Evolutionary conservation across 805 yeast genomes (phyloP), one percentile per base, ranked within the genome.

Genomic region (Hagleromyces aurorensis): DNA sequence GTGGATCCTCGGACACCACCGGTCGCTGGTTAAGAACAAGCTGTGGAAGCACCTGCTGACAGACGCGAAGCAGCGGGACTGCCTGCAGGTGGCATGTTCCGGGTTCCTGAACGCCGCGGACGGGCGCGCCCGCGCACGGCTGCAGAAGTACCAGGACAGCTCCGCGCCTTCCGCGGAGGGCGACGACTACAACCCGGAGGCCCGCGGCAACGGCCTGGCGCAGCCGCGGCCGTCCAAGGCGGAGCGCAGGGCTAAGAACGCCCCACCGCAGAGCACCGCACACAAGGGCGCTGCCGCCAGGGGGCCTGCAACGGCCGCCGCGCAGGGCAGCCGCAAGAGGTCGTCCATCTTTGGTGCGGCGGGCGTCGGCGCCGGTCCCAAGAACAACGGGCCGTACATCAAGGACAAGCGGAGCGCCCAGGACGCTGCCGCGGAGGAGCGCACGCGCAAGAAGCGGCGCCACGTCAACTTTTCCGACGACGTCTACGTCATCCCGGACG

Each of bases 1-100:
- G 40, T 91, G 97, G 97, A 77, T 91, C 33, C 56, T 93, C 10
- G 98, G 98, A 13, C 77, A 82, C 44, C 70, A 67, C 17, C 61
- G 65, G n/a, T 75, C 93, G 1, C 67, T 89, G 41, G 44, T 52
- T 5, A 60, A 70, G 31, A 80, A 86, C 50, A 62, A 62, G 14
- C 73, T 85, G 0, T 91, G 98, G 98, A 59, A 55, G 16, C 65
- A 71, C 33, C 61, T 91, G 29, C 67, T 87, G 7, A 52, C 56
- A 0, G 77, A 87, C 61, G 94, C 94, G 0, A 55, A 59, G 20
- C 44, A 52, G 0, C 62, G 94, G 37, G 46, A 48, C 7, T 40
- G 52, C 16, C 24, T 57, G 10, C 49, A 43, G 16, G 23, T 33
- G 11, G 57, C 56, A 4, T 43, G 45, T 18, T 41, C 55, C 1